Evolutionary conservation across 176 grass and related monocot genomes (phyloP).

Genomic region (Cocos nucifera): DNA sequence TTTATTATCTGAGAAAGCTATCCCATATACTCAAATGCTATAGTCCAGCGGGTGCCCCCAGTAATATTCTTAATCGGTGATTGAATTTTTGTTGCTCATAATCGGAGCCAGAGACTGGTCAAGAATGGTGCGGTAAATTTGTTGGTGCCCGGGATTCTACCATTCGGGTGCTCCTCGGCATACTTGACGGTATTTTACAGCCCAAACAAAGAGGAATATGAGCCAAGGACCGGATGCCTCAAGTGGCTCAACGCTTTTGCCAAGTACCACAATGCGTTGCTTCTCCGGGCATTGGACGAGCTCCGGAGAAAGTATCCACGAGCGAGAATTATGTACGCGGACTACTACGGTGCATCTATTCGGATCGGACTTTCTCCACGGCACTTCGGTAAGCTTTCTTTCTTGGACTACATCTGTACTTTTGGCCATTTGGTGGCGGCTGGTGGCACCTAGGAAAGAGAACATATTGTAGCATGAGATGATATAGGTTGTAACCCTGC

Average conservation of each 20-base stretch:
- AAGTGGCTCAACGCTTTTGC: not conserved
- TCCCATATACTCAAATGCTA: too few species aligned
- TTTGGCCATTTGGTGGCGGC: too few species aligned
- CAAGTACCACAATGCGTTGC: not conserved
- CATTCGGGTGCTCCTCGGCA: conserved; percentile 6
- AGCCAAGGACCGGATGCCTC: not conserved
- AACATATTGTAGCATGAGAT: too few species aligned
- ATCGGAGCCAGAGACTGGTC: too few species aligned
- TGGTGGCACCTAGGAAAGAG: too few species aligned
- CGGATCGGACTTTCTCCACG: not conserved
- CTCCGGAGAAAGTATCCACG: not conserved
- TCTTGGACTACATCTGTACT: too few species aligned
- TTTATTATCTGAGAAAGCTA: too few species aligned
- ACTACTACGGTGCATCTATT: not conserved
- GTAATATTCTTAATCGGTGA: too few species aligned
- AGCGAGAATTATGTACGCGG: not conserved
- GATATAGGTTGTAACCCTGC: too few species aligned
- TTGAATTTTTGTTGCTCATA: too few species aligned
- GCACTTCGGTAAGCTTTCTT: too few species aligned
- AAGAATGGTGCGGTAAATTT: not conserved
- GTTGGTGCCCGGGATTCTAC: conserved; percentile 4
- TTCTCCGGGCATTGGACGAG: not conserved
- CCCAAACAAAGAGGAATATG: not conserved
- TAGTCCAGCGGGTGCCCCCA: too few species aligned
- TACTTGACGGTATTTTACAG: not conserved